Evolutionary conservation across 352 stramenopile species (phyloP).

Genomic region (Pythium oligandrum): DNA sequence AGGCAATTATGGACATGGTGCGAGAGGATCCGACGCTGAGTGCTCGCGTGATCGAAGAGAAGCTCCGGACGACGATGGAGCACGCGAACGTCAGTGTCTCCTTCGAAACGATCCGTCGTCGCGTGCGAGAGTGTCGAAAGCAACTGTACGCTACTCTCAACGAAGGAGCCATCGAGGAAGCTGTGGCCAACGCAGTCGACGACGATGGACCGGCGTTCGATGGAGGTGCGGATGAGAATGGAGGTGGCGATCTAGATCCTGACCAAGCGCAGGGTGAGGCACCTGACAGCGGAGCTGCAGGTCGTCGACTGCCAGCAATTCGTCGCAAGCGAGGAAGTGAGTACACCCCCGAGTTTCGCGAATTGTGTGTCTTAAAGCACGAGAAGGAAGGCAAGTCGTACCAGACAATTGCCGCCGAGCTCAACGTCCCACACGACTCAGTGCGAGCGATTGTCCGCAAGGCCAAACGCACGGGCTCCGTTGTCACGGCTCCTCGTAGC

Average conservation of each 20-base stretch:
- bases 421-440: constrained; percentile 50
- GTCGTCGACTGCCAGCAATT: constrained; percentile 3
- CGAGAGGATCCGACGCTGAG: constrained; percentile 12
- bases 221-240: neutral
- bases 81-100: constrained; percentile 22
- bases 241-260: constrained; percentile 4
- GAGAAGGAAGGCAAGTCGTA: constrained; percentile 51
- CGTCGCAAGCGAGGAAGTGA: constrained; percentile 37
- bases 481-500: constrained; percentile 46
- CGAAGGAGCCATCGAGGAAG: neutral
- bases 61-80: constrained; percentile 6
- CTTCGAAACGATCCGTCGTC: constrained; percentile 37
- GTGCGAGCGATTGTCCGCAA: constrained; percentile 66
- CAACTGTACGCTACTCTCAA: constrained; percentile 3
- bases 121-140: constrained; percentile 26
- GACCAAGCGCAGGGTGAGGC: neutral
- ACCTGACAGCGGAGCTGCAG: neutral
- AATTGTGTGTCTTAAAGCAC: constrained; percentile 50
- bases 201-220: neutral
- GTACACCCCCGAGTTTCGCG: constrained; percentile 51
- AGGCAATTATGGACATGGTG: constrained; percentile 23
- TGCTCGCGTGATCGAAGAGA: constrained; percentile 23
- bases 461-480: constrained; percentile 51
- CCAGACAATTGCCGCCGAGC: constrained; percentile 40
- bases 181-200: neutral